These are phyloP conservation scores for Cutaneotrichosporon dermatis DNA, from an alignment of 1,284 basidiomycete species.

Conservation along the genomic window DNA sequence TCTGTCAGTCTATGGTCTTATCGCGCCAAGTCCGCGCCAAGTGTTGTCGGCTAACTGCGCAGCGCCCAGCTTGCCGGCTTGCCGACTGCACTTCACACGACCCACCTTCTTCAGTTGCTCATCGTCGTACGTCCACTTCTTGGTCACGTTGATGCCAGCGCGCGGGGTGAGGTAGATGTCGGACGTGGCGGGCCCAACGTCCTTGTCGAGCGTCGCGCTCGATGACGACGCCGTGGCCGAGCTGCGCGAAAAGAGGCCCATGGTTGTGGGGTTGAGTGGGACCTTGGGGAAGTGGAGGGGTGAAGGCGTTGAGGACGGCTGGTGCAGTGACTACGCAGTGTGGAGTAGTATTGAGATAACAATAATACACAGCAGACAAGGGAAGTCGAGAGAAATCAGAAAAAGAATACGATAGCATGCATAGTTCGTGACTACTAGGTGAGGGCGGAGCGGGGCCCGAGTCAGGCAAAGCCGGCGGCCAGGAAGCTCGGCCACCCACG, in stretches of 20 bases:
- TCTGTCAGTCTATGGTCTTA: constrained; percentile 6
- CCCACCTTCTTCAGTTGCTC: constrained; percentile 55
- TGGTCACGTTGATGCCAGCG: constrained; percentile 22
- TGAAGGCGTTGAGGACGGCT: background rate
- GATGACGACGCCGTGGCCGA: constrained; percentile 5
- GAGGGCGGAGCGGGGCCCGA: no score
- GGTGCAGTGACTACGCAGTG: background rate
- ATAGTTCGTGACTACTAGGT: no score
- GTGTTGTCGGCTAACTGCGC: background rate
- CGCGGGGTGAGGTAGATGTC: constrained; percentile 13
- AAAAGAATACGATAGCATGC: no score
- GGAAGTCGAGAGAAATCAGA: no score
- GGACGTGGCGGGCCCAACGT: constrained; percentile 7
- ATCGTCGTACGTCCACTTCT: constrained; percentile 61
- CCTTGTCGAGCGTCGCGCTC: constrained; percentile 1
- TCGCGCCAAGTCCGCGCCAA: background rate
- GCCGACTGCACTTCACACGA: background rate
- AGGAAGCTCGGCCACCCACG: no score
- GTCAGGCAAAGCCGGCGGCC: no score
- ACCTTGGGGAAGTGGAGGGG: background rate
- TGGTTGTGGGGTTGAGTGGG: background rate
- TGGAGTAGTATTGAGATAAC: no score
- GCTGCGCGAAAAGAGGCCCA: constrained; percentile 13
- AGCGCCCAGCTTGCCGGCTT: no score
- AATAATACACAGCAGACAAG: no score